phyloP scores from a whole-genome alignment of 805 yeast genomes.

The Schizosaccharomyces osmophilus region DNA sequence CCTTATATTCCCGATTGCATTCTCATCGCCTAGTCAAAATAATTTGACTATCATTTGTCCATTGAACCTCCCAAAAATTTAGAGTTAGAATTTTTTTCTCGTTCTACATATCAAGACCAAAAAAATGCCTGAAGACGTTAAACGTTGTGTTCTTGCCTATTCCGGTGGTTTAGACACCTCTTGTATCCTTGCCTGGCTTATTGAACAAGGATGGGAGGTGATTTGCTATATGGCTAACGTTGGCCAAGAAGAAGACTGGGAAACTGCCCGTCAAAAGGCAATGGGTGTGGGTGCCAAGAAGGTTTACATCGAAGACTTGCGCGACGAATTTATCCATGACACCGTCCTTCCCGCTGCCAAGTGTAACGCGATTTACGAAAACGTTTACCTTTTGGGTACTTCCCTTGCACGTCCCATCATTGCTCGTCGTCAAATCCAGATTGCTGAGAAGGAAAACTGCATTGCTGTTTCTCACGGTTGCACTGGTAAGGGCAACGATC shows the following conservation, averaged over 20 bases:
- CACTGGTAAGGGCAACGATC: constrained; percentile 99
- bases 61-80: no score
- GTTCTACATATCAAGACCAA: background rate
- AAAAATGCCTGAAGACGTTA: background rate
- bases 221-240: constrained; percentile 95
- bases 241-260: constrained; percentile 98
- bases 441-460: constrained; percentile 93
- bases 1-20: no score
- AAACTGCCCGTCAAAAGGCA: constrained; percentile 88
- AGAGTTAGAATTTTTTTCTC: no score
- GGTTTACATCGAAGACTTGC: constrained; percentile 79
- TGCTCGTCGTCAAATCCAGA: constrained; percentile 92
- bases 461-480: constrained; percentile 97
- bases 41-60: no score
- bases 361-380: constrained; percentile 92
- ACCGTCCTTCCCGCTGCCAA: constrained; percentile 85
- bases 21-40: no score
- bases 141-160: constrained; percentile 57
- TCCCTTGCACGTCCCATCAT: constrained; percentile 97
- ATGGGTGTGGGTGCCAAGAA: constrained; percentile 91
- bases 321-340: constrained; percentile 80
- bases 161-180: constrained; percentile 98
- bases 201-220: constrained; percentile 94
- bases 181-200: constrained; percentile 88
- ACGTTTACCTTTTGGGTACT: constrained; percentile 87